These are phyloP conservation scores for Epichloe amarillans DNA, from an alignment of 2,329 filamentous ascomycete species.

Conservation along the genomic window DNA sequence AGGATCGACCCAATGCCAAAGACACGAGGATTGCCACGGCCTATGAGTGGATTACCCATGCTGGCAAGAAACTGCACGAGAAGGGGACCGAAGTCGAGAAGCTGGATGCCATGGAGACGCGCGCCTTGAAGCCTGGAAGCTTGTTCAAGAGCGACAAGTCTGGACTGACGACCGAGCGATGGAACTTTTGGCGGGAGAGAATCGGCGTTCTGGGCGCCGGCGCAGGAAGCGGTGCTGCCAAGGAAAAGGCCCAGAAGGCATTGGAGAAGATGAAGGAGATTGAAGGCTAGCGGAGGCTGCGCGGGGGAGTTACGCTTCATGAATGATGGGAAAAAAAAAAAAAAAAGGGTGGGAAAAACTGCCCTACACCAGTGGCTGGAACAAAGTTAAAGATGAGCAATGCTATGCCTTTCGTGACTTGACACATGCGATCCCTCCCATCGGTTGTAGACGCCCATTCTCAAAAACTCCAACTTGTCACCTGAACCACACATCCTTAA, in stretches of 20 bases:
- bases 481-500: not conserved
- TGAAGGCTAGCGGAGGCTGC: constrained; percentile 3
- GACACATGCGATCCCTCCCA: not conserved
- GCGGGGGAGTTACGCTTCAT: not conserved
- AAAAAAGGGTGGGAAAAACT: not conserved
- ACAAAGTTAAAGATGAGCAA: not conserved
- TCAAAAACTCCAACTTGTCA: not conserved
- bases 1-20: constrained; percentile 6
- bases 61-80: constrained; percentile 13
- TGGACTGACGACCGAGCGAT: constrained; percentile 16
- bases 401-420: not conserved
- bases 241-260: constrained; percentile 10
- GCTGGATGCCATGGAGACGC: constrained; percentile 11
- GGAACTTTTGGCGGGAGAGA: constrained; percentile 18
- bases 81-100: constrained; percentile 6
- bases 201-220: constrained; percentile 11
- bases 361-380: not conserved
- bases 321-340: not conserved
- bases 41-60: constrained; percentile 19
- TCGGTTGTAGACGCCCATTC: not conserved
- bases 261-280: constrained; percentile 12
- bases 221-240: constrained; percentile 10
- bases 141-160: constrained; percentile 10
- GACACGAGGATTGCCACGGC: constrained; percentile 12
- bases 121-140: constrained; percentile 10